phyloP scores from a whole-genome alignment of 148 eudicot species.

The Chenopodium suecicum region DNA sequence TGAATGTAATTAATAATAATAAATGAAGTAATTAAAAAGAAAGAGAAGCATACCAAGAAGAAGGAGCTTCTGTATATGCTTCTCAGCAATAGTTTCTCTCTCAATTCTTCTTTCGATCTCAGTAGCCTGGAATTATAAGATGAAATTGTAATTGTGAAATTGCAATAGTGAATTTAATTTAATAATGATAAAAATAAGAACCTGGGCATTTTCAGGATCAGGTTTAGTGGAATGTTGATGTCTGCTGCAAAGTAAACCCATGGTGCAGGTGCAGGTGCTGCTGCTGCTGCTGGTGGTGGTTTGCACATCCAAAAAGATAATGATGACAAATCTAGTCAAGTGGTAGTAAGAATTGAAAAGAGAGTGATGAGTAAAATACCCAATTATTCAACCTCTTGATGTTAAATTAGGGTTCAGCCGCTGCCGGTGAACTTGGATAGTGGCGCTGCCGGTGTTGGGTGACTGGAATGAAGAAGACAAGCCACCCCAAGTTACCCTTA shows the following conservation, averaged over 20 bases:
- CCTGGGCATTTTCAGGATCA: conserved; percentile 78
- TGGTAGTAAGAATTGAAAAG: no score
- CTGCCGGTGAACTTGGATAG: no score
- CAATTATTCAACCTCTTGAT: no score
- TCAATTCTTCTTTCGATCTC: conserved; percentile 90
- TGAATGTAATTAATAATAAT: neutral
- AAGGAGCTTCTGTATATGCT: conserved; percentile 88
- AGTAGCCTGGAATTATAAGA: conserved; percentile 51
- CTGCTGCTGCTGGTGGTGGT: no score
- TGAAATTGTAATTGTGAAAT: neutral
- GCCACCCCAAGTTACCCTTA: no score
- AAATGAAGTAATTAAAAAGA: neutral
- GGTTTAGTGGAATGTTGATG: conserved; percentile 55
- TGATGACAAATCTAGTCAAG: no score
- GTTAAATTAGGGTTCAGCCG: no score
- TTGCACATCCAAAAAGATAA: no score
- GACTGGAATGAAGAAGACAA: no score
- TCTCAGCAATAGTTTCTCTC: conserved; percentile 87
- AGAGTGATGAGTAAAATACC: no score
- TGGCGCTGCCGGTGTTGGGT: no score
- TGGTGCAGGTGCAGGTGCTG: conserved; percentile 10
- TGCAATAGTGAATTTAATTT: neutral
- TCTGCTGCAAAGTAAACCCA: conserved; percentile 90
- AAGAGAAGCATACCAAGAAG: conserved; percentile 58
- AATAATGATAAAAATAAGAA: neutral